Evolutionary conservation across 2,329 filamentous ascomycete species (phyloP).

Genomic region (Saccharata proteae): DNA sequence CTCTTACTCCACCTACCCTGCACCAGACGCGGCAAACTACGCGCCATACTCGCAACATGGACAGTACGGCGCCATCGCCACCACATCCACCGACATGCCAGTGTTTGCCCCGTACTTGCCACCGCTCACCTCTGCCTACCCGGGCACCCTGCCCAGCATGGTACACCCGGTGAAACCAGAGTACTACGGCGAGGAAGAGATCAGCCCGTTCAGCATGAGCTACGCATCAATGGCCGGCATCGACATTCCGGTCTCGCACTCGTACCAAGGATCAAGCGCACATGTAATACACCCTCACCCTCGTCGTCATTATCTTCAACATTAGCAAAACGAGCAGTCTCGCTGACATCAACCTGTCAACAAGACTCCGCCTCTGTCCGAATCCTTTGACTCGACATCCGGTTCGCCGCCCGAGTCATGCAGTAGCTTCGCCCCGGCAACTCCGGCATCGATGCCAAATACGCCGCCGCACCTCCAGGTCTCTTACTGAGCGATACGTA

Average conservation of each 20-base stretch:
- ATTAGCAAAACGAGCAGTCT: constrained; percentile 10
- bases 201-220: constrained; percentile 55
- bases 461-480: constrained; percentile 51
- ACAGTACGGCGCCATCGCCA: constrained; percentile 26
- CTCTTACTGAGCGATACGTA: constrained; percentile 5
- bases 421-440: constrained; percentile 40
- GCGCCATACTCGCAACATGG: constrained; percentile 38
- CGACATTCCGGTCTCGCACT: constrained; percentile 47
- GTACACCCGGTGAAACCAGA: constrained; percentile 54
- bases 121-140: constrained; percentile 29
- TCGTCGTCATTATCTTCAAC: constrained; percentile 12
- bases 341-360: constrained; percentile 10
- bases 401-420: constrained; percentile 29
- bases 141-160: constrained; percentile 52
- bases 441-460: constrained; percentile 60
- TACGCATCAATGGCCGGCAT: constrained; percentile 55
- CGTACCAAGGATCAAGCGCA: constrained; percentile 57
- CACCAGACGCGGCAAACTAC: constrained; percentile 53
- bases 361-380: constrained; percentile 66
- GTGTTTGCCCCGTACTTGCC: constrained; percentile 47
- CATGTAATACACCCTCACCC: constrained; percentile 54
- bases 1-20: constrained; percentile 54
- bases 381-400: constrained; percentile 53
- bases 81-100: constrained; percentile 24
- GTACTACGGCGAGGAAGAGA: constrained; percentile 44